A percentile compares a stretch with the other conserved stretches of the same genome.
These are phyloP conservation scores for Aureobasidium sp. DNA, from an alignment of 2,329 filamentous ascomycete genomes.

Conservation along the genomic window DNA sequence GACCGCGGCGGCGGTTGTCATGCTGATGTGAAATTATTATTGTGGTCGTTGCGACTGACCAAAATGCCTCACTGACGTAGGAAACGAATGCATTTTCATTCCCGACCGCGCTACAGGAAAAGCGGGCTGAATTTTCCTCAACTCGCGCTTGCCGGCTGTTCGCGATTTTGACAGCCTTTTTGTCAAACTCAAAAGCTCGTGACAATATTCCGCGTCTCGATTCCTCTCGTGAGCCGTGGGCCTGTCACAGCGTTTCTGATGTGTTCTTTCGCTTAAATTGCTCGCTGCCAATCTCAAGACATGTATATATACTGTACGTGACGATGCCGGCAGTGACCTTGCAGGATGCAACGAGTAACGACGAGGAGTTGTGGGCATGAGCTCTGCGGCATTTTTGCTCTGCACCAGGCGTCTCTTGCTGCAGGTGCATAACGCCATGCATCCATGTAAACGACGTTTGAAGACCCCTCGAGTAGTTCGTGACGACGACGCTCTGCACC, in stretches of 20 bases:
- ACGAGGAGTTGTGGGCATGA: neutral
- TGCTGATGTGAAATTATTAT: neutral
- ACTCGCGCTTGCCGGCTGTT: neutral
- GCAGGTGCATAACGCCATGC: conserved; percentile 11
- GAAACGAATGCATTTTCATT: neutral
- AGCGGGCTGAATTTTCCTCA: neutral
- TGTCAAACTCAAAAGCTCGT: neutral
- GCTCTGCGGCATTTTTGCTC: conserved; percentile 9
- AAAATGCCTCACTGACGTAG: conserved; percentile 15
- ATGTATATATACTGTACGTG: neutral
- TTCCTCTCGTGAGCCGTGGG: neutral
- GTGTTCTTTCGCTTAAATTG: neutral
- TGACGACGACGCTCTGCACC: neutral
- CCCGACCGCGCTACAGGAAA: neutral
- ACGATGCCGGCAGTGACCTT: neutral
- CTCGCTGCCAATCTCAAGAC: neutral
- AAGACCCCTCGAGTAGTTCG: neutral
- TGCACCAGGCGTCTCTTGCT: conserved; percentile 3
- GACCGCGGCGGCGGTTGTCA: neutral
- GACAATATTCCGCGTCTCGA: neutral
- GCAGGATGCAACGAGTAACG: neutral
- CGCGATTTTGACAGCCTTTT: conserved; percentile 3
- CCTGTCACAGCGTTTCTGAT: conserved; percentile 1
- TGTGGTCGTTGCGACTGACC: neutral
- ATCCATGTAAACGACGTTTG: neutral